phyloP scores from a whole-genome alignment of 441 rosid genomes.

The Eutrema salsugineum region DNA sequence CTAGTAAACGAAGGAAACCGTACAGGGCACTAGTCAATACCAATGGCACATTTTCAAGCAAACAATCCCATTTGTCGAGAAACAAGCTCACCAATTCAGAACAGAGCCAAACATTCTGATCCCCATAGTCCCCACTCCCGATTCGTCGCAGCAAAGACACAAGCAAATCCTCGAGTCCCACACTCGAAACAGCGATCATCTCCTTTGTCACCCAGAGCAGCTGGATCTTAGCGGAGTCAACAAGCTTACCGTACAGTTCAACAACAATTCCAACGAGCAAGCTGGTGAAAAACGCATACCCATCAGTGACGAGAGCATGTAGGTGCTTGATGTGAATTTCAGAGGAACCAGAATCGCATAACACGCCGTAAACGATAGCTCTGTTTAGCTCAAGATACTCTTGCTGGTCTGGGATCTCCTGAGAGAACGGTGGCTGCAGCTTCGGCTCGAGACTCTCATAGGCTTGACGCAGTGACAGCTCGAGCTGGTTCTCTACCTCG shows the following conservation, averaged over 20 bases:
- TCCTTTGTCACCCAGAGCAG: slow-evolving; percentile 64
- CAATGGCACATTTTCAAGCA: slow-evolving; percentile 56
- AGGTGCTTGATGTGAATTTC: slow-evolving; percentile 56
- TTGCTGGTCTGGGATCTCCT: slow-evolving; percentile 45
- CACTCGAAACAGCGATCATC: slow-evolving; percentile 64
- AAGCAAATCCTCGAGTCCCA: slow-evolving; percentile 55
- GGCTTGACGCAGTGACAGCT: slow-evolving; percentile 56
- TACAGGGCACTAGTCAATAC: slow-evolving; percentile 63
- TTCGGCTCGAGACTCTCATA: slow-evolving; percentile 42
- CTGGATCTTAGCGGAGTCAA: slow-evolving; percentile 53
- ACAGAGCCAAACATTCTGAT: slow-evolving; percentile 74
- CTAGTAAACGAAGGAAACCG: slow-evolving; percentile 58
- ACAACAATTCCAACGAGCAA: slow-evolving; percentile 40
- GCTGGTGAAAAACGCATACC: slow-evolving; percentile 56
- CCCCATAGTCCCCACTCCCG: slow-evolving; percentile 62
- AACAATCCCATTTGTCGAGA: slow-evolving; percentile 44
- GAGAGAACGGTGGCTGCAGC: slow-evolving; percentile 62
- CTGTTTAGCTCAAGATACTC: slow-evolving; percentile 53
- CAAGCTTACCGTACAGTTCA: slow-evolving; percentile 57
- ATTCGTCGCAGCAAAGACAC: slow-evolving; percentile 57
- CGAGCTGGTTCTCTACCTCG: slow-evolving; percentile 52
- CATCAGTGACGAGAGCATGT: slow-evolving; percentile 73
- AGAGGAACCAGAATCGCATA: slow-evolving; percentile 43
- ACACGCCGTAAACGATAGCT: slow-evolving; percentile 62
- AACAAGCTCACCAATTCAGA: slow-evolving; percentile 59